Base-by-base conservation (phyloP, 1,139 yeast genomes). In the Geotrichum bryndzae region DNA sequence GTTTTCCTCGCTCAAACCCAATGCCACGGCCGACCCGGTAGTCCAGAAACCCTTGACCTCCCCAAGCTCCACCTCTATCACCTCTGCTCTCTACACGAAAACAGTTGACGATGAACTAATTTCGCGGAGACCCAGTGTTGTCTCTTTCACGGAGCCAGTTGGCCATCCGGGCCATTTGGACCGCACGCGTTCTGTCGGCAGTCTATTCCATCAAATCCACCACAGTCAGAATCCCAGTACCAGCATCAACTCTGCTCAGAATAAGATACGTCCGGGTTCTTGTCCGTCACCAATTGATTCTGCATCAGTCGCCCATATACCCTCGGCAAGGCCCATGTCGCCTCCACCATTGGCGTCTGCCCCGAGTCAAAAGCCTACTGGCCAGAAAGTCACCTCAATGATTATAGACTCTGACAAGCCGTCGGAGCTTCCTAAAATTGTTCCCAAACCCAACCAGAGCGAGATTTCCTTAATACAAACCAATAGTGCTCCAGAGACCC, bases 141-240 rank as follows among this genome's bases (percentile, higher is more conserved):
- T 63, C 23, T 63, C 65, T 7, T 63, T 63, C 38, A 63, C 58
- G 13, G 65, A 63, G 53, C 65, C 65, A 3, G 59, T 54, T 35
- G 59, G 63, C 6, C 65, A 63, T 56, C 57, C 63, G 1, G 63
- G 58, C 15, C 65, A 63, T 54, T 54, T 62, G 1, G 65, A 60
- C 23, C 54, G 65, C 18, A 51, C 61, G 3, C 58, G 65, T 6
- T 55, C 60, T 1, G 61, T 60, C 7, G 62, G 62, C 22, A 63
- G 57, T 56, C 50, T 55, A 10, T 60, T 58, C 25, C 60, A 60
- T 31, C 65, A 60, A 35, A 41, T 51, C 11, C 59, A 56, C 23
- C 53, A 53, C 35, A n/a, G 22, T 4, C 56, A 53, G 15, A 13
- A 18, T 46, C 25, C 11, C 8, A 29, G 35, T 22, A 27, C 22